Evolutionary conservation across 768 basidiomycete genomes (phyloP), one percentile per base, ranked within the genome.

Genomic region (Kwoniella sp.): DNA sequence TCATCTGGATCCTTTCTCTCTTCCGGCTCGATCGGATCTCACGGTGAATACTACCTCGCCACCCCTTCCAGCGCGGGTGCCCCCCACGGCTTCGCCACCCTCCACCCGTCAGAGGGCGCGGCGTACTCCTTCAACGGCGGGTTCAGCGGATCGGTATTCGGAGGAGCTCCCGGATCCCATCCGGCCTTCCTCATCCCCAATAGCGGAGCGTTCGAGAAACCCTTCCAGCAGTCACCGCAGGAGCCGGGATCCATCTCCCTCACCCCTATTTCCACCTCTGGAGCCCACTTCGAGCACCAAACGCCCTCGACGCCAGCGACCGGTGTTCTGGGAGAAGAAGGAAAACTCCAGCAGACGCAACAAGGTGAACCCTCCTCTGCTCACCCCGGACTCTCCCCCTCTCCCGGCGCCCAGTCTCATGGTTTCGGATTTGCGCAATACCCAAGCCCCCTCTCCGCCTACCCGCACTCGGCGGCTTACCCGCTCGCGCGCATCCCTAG

Each of bases 81-180:
- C 75, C 72, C 75, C 72, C 75, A 77, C 70, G 72, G 63, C 47
- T 55, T 63, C 72, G 70, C 75, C 72, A 64, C 72, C 72, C 59
- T 68, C 68, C 58, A 72, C 63, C 70, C 72, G 70, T 56, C 72
- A 60, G 68, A 67, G 70, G 61, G 70, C 26, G 66, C 72, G 72
- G 75, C 70, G 75, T 57, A 57, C 51, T 15, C 51, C 58, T 67
- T 65, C 68, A n/a, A 36, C 50, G 69, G 69, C 64, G 70, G 73
- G 26, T 54, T 68, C 58, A 51, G 22, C 30, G 49, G 60, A 55
- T 52, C 54, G 58, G 37, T 50, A 49, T 33, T 51, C 51, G 60
- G 59, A 55, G 64, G 51, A 53, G 46, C n/a, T 27, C 15, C 49
- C 56, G 57, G 58, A 46, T 44, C 40, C 40, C 55, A 64, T 36